Evolutionary conservation across 441 rosid genomes (phyloP), one percentile per base, ranked within the genome.

Genomic region (Omphalea diandra): DNA sequence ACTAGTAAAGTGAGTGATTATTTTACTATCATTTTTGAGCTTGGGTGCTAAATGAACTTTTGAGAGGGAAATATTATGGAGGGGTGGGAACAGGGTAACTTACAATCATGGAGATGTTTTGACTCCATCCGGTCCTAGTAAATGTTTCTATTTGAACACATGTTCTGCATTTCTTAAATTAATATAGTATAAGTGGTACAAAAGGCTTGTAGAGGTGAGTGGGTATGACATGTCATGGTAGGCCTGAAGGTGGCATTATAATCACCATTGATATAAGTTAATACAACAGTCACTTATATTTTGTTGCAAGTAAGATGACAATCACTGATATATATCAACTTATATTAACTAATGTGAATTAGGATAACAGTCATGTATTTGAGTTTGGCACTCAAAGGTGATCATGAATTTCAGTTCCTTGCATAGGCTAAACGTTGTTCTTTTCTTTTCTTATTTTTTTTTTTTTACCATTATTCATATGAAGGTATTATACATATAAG

Each of bases 351-450:
- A 15, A 62, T 18, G 64, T 60, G 18, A 20, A n/a, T 36, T 20
- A 35, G n/a, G 35, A n/a, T 35, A 50, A 50, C 55, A 7, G 12
- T 18, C 50, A 62, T 35, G 52, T 65, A 46, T 24, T 35, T 46
- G 32, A 32, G 44, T 47, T 58, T 49, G 20, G 33, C 10, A 46
- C 53, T 54, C 5, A 22, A 36, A 67, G 10, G 54, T 72, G 50
- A 41, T 64, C 33, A 69, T 54, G 32, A 41, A 47, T 56, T 71
- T 63, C 46, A 67, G n/a, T 41, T n/a, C 47, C 7, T 38, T 52
- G 59, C 43, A 47, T 29, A 10, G 27, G 63, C 49, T 47, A 26
- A 40, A 35, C 38, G 15, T 32, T 27, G 4, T 22, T 10, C 50
- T 8, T 57, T 32, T 67, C 41, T 20, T 22, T 26, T 0, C 38